A percentile compares a stretch with the other conserved stretches of the same genome.
Evolutionary conservation across 768 basidiomycete genomes (phyloP).

Genomic region (Leccinum broughii): DNA sequence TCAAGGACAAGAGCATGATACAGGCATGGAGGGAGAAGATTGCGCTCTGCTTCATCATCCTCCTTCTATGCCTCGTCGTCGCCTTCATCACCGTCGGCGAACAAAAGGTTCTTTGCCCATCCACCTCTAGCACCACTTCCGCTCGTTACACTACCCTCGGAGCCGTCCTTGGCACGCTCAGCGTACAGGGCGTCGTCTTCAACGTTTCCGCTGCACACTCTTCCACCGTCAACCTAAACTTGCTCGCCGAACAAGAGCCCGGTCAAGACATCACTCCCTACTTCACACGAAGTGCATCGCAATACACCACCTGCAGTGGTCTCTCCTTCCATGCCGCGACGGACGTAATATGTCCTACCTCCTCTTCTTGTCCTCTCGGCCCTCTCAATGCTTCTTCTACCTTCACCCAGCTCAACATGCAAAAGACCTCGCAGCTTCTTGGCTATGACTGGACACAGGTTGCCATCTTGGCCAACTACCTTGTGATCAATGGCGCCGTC

Average conservation of each 20-base stretch:
- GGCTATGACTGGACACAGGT: conserved; percentile 96
- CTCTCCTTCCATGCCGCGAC: conserved; percentile 67
- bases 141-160: conserved; percentile 56
- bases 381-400: conserved; percentile 56
- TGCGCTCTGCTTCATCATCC: conserved; percentile 84
- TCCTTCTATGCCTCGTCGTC: conserved; percentile 71
- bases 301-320: conserved; percentile 65
- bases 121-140: conserved; percentile 42
- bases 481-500: conserved; percentile 92
- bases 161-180: conserved; percentile 60
- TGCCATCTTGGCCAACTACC: conserved; percentile 62
- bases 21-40: conserved; percentile 99
- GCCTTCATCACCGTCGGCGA: conserved; percentile 96
- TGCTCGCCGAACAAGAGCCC: conserved; percentile 52
- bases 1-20: conserved; percentile 72
- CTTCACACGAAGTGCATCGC: conserved; percentile 69
- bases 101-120: conserved; percentile 88
- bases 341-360: conserved; percentile 67
- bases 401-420: conserved; percentile 59
- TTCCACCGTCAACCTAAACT: conserved; percentile 54
- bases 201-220: conserved; percentile 61
- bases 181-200: conserved; percentile 74
- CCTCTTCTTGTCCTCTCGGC: conserved; percentile 66
- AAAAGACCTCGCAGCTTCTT: conserved; percentile 64
- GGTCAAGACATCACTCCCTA: conserved; percentile 91